These are phyloP conservation scores for Beauveria pseudobassiana DNA, from an alignment of 2,329 filamentous ascomycete genomes.

Conservation along the genomic window DNA sequence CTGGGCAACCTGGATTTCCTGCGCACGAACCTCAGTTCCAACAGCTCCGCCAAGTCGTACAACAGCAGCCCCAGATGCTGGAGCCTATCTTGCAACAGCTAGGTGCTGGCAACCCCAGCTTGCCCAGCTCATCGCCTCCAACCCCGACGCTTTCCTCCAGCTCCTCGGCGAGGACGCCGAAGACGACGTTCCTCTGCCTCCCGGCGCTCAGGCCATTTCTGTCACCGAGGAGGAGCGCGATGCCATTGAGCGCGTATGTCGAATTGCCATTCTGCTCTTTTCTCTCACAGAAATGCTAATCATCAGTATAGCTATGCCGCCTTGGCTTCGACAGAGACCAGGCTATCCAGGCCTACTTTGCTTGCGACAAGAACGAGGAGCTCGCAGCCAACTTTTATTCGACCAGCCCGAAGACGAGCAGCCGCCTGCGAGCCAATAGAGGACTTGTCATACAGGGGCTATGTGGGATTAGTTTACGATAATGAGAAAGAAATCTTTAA, in stretches of 20 bases:
- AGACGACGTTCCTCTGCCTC: slow-evolving; percentile 75
- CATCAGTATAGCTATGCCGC: slow-evolving; percentile 62
- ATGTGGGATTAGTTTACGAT: slow-evolving; percentile 6
- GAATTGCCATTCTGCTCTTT: background rate
- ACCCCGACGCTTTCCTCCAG: slow-evolving; percentile 89
- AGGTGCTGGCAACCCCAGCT: slow-evolving; percentile 87
- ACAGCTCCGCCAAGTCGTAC: slow-evolving; percentile 91
- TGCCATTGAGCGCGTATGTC: slow-evolving; percentile 79
- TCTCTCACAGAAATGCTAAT: background rate
- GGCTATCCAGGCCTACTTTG: slow-evolving; percentile 97
- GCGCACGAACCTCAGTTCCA: slow-evolving; percentile 95
- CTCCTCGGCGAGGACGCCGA: slow-evolving; percentile 83
- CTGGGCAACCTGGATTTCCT: slow-evolving; percentile 86
- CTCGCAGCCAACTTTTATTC: slow-evolving; percentile 97
- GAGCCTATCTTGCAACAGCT: slow-evolving; percentile 97
- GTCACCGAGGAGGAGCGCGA: slow-evolving; percentile 96
- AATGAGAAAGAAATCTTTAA: slow-evolving; percentile 7
- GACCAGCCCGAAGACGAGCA: slow-evolving; percentile 89
- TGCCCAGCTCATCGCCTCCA: slow-evolving; percentile 81
- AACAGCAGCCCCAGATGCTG: slow-evolving; percentile 96
- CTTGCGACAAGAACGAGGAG: slow-evolving; percentile 99
- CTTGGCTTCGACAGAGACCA: slow-evolving; percentile 89
- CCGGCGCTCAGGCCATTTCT: slow-evolving; percentile 79
- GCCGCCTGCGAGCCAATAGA: slow-evolving; percentile 35
- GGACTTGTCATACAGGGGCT: background rate